phyloP scores from a whole-genome alignment of 352 stramenopile species.

The Globisporangium barbulae region DNA sequence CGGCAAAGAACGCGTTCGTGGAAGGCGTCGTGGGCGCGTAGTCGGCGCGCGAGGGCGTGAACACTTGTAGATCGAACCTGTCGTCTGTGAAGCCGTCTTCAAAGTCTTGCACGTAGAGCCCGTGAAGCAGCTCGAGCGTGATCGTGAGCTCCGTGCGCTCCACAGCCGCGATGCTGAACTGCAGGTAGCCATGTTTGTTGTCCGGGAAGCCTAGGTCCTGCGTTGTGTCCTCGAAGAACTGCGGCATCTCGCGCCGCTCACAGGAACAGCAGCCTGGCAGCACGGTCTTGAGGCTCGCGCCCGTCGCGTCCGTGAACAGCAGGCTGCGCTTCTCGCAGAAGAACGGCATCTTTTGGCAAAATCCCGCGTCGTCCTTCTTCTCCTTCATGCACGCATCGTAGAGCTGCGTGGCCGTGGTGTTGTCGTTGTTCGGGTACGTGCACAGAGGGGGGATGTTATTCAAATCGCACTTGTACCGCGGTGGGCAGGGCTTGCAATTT shows the following conservation, averaged over 20 bases:
- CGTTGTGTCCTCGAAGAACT: slow-evolving; percentile 79
- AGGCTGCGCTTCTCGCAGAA: slow-evolving; percentile 46
- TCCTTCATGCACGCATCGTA: slow-evolving; percentile 47
- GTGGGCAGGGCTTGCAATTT: slow-evolving; percentile 94
- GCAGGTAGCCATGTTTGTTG: slow-evolving; percentile 94
- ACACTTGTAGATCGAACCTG: slow-evolving; percentile 85
- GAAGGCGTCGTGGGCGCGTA: slow-evolving; percentile 56
- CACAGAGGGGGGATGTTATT: slow-evolving; percentile 44
- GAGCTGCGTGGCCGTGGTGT: slow-evolving; percentile 32
- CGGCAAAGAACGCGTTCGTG: slow-evolving; percentile 70
- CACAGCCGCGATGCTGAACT: slow-evolving; percentile 88
- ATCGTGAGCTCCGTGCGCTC: slow-evolving; percentile 85
- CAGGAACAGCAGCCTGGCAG: slow-evolving; percentile 87
- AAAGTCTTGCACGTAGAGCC: slow-evolving; percentile 93
- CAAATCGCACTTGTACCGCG: slow-evolving; percentile 88
- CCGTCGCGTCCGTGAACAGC: slow-evolving; percentile 20
- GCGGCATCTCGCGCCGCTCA: slow-evolving; percentile 81
- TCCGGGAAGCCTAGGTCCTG: slow-evolving; percentile 87
- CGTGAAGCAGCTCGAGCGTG: slow-evolving; percentile 92
- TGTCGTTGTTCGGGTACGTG: slow-evolving; percentile 60
- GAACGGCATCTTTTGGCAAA: slow-evolving; percentile 67
- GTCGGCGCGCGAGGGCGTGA: slow-evolving; percentile 81
- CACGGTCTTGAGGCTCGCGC: slow-evolving; percentile 18
- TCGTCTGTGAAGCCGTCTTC: slow-evolving; percentile 65
- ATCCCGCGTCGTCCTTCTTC: slow-evolving; percentile 25